A percentile compares a stretch with the other conserved stretches of the same genome.
These are phyloP conservation scores for Pestalotiopsis sp. DNA, from an alignment of 2,329 filamentous ascomycete species.

Conservation along the genomic window DNA sequence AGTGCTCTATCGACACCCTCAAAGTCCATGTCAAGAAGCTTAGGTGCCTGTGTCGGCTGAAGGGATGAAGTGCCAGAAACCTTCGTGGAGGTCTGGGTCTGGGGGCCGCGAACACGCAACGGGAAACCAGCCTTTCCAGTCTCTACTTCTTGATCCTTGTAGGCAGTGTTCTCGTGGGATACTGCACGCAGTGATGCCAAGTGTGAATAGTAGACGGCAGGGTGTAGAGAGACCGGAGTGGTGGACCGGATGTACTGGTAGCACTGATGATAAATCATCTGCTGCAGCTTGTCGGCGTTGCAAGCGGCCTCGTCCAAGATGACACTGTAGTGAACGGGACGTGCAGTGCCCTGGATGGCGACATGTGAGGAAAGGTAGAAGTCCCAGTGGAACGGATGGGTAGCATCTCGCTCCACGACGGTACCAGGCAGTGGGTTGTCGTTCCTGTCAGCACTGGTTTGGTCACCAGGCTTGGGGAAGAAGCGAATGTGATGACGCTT, in stretches of 20 bases:
- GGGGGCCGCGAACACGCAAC: slow-evolving; percentile 23
- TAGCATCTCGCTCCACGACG: slow-evolving; percentile 85
- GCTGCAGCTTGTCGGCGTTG: slow-evolving; percentile 69
- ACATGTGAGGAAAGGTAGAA: slow-evolving; percentile 67
- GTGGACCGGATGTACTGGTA: slow-evolving; percentile 93
- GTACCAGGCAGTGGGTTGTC: slow-evolving; percentile 84
- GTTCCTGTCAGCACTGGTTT: slow-evolving; percentile 64
- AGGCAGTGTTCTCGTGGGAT: slow-evolving; percentile 62
- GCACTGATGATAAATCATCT: slow-evolving; percentile 90
- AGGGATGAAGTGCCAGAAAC: too few species aligned
- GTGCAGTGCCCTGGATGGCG: slow-evolving; percentile 91
- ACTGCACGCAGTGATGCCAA: slow-evolving; percentile 79
- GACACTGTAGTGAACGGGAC: slow-evolving; percentile 90
- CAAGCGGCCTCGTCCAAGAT: slow-evolving; percentile 78
- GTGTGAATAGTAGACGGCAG: slow-evolving; percentile 95
- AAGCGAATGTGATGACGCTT: slow-evolving; percentile 95
- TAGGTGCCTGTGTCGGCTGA: slow-evolving; percentile 17
- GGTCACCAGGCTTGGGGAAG: slow-evolving; percentile 67
- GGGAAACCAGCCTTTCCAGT: slow-evolving; percentile 39
- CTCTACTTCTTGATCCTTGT: slow-evolving; percentile 45
- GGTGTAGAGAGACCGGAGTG: slow-evolving; percentile 85
- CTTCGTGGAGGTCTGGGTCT: not conserved
- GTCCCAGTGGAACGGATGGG: slow-evolving; percentile 86
- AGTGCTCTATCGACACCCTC: slow-evolving; percentile 15
- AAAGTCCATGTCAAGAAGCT: slow-evolving; percentile 30